phyloP scores from a whole-genome alignment of 306 rosid genomes.

The Datisca glomerata region DNA sequence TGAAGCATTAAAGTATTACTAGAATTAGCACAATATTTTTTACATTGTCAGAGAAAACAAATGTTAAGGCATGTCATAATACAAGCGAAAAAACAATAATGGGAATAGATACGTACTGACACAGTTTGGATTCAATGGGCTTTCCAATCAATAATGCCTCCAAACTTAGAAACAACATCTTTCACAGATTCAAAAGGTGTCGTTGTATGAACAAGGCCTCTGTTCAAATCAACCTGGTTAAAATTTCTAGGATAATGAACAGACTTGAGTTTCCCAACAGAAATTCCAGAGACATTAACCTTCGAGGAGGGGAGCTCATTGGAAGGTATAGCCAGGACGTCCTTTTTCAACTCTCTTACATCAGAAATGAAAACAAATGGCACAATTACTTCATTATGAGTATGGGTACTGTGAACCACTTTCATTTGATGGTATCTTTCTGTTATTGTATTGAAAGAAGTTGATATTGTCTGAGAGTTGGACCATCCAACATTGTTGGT shows the following conservation, averaged over 20 bases:
- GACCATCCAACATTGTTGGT: background rate
- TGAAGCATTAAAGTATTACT: background rate
- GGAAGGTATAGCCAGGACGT: background rate
- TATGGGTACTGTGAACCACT: background rate
- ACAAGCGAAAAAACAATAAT: too few species aligned
- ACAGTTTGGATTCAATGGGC: conserved; percentile 84
- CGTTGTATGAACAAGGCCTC: conserved; percentile 71
- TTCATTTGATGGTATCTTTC: conserved; percentile 1
- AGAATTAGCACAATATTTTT: too few species aligned
- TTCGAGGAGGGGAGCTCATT: too few species aligned
- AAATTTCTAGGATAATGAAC: conserved; percentile 25
- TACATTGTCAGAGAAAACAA: too few species aligned
- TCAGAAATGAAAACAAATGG: conserved; percentile 5
- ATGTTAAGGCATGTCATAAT: too few species aligned
- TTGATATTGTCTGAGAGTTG: background rate
- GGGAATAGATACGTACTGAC: conserved; percentile 40
- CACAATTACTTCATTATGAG: background rate
- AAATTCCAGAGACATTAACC: background rate
- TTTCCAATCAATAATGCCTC: conserved; percentile 99
- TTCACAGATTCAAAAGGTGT: conserved; percentile 96
- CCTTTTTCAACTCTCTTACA: background rate
- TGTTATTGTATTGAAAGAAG: background rate
- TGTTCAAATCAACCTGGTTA: conserved; percentile 31
- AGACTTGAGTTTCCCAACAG: conserved; percentile 12
- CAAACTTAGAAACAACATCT: conserved; percentile 95